A percentile compares a stretch with the other conserved stretches of the same genome.
These are phyloP conservation scores for Neofusicoccum sp. DNA, from an alignment of 2,329 filamentous ascomycete species.

Conservation along the genomic window DNA sequence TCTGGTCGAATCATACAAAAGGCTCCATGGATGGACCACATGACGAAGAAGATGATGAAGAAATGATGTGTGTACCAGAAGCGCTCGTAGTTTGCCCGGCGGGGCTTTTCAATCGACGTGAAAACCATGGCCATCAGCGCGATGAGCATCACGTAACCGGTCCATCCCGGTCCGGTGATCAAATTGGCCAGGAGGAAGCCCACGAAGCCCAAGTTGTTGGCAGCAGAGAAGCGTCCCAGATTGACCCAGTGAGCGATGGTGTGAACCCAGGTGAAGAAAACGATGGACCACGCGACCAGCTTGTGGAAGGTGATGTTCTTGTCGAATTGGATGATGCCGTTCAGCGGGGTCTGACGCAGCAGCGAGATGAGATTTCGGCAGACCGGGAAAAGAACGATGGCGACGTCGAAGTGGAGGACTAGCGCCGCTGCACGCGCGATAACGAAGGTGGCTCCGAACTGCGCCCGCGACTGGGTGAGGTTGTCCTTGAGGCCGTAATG, in stretches of 20 bases:
- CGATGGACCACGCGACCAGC: conserved; percentile 79
- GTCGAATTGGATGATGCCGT: conserved; percentile 84
- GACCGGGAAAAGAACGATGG: conserved; percentile 75
- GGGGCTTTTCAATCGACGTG: conserved; percentile 74
- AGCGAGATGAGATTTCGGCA: conserved; percentile 83
- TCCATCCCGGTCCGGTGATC: conserved; percentile 78
- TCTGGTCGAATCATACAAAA: conserved; percentile 91
- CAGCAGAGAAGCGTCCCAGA: conserved; percentile 71
- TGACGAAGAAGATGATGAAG: conserved; percentile 84
- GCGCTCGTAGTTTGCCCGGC: conserved; percentile 79
- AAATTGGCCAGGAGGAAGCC: conserved; percentile 78
- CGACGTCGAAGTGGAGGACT: conserved; percentile 78
- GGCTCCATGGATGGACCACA: conserved; percentile 85
- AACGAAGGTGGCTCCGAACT: conserved; percentile 72
- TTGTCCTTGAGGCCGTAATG: conserved; percentile 68
- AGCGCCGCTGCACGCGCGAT: conserved; percentile 74
- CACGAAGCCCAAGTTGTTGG: conserved; percentile 73
- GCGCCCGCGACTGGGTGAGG: conserved; percentile 54
- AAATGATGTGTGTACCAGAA: conserved; percentile 92
- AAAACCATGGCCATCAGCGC: conserved; percentile 74
- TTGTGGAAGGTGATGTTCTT: conserved; percentile 91
- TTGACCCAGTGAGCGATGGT: conserved; percentile 87
- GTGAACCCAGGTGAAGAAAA: conserved; percentile 85
- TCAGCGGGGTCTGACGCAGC: conserved; percentile 74
- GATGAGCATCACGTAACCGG: conserved; percentile 79